A percentile compares a stretch with the other conserved stretches of the same genome.
phyloP scores from a whole-genome alignment of 2,329 filamentous ascomycete species.

The Phialophora expanda region DNA sequence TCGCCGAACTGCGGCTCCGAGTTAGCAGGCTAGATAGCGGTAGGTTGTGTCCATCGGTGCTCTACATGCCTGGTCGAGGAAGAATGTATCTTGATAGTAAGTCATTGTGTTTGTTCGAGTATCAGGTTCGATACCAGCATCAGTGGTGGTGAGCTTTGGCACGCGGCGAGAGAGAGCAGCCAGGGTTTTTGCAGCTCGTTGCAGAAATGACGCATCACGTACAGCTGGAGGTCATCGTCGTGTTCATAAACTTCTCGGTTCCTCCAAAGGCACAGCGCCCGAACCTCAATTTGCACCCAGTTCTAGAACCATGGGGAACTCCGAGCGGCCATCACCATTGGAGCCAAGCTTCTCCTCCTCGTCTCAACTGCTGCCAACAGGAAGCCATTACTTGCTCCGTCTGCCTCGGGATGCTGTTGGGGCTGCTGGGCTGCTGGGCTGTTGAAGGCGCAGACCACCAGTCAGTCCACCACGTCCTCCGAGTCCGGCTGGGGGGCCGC shows the following conservation, averaged over 20 bases:
- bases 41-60: no score
- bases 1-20: neutral
- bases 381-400: neutral
- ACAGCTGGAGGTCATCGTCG: neutral
- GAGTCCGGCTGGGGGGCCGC: neutral
- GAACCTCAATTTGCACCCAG: neutral
- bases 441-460: neutral
- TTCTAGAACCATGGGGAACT: neutral
- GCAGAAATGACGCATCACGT: slow-evolving; percentile 3
- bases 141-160: neutral
- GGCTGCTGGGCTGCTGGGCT: no score
- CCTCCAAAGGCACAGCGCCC: neutral
- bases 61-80: slow-evolving; percentile 11
- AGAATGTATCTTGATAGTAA: slow-evolving; percentile 13
- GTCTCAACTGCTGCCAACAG: neutral
- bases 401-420: no score
- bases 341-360: neutral
- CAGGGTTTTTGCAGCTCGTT: neutral
- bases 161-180: neutral
- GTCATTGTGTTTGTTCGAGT: slow-evolving; percentile 5
- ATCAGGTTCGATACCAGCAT: neutral
- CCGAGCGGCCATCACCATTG: neutral
- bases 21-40: neutral
- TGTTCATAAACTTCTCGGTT: slow-evolving; percentile 3
- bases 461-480: neutral